These are phyloP conservation scores for Colletotrichum coccodes DNA, from an alignment of 2,329 filamentous ascomycete genomes.

Conservation along the genomic window DNA sequence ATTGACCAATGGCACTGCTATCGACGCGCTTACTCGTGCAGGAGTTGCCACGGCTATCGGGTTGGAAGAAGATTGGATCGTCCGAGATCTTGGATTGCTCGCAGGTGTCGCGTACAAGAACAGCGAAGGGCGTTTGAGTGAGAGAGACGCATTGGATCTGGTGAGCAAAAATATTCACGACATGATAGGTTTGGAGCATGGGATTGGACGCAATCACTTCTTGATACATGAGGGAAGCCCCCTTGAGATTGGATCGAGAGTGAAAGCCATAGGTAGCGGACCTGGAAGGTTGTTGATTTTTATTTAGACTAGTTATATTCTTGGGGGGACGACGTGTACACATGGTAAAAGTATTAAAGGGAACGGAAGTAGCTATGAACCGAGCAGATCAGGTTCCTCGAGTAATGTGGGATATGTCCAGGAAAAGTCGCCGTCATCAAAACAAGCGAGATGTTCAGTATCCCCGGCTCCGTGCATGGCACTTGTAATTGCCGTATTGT, in stretches of 20 bases:
- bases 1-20: constrained; percentile 70
- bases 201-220: constrained; percentile 50
- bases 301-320: neutral
- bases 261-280: constrained; percentile 62
- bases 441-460: too few species aligned
- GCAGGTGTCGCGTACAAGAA: constrained; percentile 71
- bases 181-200: constrained; percentile 60
- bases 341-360: too few species aligned
- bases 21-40: constrained; percentile 66
- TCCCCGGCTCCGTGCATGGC: too few species aligned
- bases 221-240: constrained; percentile 72
- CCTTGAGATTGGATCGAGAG: constrained; percentile 66
- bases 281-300: neutral
- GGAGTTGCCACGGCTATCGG: constrained; percentile 69
- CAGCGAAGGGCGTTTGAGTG: constrained; percentile 60
- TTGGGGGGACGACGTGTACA: too few species aligned
- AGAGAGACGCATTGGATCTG: constrained; percentile 65
- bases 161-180: constrained; percentile 66
- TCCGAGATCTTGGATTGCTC: constrained; percentile 67
- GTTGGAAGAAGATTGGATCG: constrained; percentile 69
- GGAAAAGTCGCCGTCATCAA: too few species aligned
- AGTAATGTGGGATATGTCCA: too few species aligned
- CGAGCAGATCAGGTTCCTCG: too few species aligned
- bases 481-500: too few species aligned
- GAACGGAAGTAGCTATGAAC: too few species aligned